Conservation (phyloP, 2,329 filamentous ascomycete genomes). For the Penicillium sp. region DNA sequence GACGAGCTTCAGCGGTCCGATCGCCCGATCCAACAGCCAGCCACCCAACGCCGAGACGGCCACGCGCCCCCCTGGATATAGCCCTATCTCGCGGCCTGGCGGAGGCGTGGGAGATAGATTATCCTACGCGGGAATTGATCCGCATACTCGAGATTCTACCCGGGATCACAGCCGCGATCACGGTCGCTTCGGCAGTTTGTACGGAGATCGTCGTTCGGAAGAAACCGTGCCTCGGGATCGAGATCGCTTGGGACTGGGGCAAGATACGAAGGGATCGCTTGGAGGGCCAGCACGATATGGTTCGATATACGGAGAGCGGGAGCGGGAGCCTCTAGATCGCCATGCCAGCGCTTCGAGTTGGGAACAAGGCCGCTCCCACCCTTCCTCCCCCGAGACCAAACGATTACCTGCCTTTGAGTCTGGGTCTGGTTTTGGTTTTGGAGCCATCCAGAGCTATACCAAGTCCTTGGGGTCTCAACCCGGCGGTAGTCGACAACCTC, state of each 20-base stretch:
- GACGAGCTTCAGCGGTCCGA: slow-evolving; percentile 49
- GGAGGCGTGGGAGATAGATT: slow-evolving; percentile 31
- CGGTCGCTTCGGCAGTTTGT: slow-evolving; percentile 36
- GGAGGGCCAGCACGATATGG: slow-evolving; percentile 33
- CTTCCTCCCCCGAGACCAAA: slow-evolving; percentile 43
- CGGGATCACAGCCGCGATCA: slow-evolving; percentile 27
- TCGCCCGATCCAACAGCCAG: slow-evolving; percentile 48
- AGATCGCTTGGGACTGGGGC: slow-evolving; percentile 36
- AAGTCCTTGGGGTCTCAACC: slow-evolving; percentile 47
- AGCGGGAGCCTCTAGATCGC: slow-evolving; percentile 38
- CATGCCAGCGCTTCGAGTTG: slow-evolving; percentile 34
- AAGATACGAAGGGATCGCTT: slow-evolving; percentile 34
- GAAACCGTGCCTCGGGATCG: slow-evolving; percentile 41
- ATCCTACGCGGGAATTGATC: slow-evolving; percentile 37
- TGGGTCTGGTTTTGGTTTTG: slow-evolving; percentile 41
- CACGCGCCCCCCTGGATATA: slow-evolving; percentile 39
- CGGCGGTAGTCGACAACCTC: slow-evolving; percentile 36
- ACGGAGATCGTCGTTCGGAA: slow-evolving; percentile 41
- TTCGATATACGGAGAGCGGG: slow-evolving; percentile 38
- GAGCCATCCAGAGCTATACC: slow-evolving; percentile 46
- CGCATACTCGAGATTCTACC: slow-evolving; percentile 21
- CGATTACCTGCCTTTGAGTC: slow-evolving; percentile 39
- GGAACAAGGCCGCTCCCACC: slow-evolving; percentile 44
- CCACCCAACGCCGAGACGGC: slow-evolving; percentile 43
- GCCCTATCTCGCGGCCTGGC: slow-evolving; percentile 36